Conservation (phyloP, 176 grass and related monocot species). For the Ensete glaucum region DNA sequence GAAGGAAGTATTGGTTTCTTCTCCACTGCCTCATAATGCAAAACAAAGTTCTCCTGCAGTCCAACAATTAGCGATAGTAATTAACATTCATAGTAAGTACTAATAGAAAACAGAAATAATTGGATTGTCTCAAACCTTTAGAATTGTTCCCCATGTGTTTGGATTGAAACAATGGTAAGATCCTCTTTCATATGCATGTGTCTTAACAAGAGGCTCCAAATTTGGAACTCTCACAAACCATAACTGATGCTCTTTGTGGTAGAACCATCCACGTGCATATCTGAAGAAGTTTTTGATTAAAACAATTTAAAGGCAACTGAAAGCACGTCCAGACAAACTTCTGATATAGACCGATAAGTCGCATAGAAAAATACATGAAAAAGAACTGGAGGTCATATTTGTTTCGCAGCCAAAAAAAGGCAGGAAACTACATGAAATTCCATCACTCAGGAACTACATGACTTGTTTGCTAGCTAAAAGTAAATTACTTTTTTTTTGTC, state of each 20-base stretch:
- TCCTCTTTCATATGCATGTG: constrained; percentile 62
- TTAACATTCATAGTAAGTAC: background rate
- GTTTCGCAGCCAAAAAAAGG: background rate
- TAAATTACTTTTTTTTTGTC: background rate
- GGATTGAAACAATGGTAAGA: constrained; percentile 83
- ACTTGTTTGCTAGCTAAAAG: background rate
- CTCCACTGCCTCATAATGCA: constrained; percentile 22
- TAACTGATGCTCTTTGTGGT: constrained; percentile 63
- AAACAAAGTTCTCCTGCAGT: constrained; percentile 27
- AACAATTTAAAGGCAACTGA: background rate
- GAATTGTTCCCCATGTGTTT: constrained; percentile 64
- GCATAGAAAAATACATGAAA: background rate
- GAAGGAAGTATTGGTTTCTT: constrained; percentile 18
- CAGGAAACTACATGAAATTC: background rate
- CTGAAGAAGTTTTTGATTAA: constrained; percentile 25
- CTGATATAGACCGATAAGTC: background rate
- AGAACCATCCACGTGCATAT: constrained; percentile 83
- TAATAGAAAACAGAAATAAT: background rate
- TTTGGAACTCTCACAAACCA: constrained; percentile 71
- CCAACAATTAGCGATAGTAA: background rate
- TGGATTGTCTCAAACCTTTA: constrained; percentile 56
- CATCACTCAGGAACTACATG: background rate
- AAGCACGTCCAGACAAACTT: background rate
- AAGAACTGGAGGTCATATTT: background rate
- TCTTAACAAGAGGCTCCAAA: constrained; percentile 59